Evolutionary conservation across 2,329 filamentous ascomycete species (phyloP).

Genomic region (Cercospora beticola): DNA sequence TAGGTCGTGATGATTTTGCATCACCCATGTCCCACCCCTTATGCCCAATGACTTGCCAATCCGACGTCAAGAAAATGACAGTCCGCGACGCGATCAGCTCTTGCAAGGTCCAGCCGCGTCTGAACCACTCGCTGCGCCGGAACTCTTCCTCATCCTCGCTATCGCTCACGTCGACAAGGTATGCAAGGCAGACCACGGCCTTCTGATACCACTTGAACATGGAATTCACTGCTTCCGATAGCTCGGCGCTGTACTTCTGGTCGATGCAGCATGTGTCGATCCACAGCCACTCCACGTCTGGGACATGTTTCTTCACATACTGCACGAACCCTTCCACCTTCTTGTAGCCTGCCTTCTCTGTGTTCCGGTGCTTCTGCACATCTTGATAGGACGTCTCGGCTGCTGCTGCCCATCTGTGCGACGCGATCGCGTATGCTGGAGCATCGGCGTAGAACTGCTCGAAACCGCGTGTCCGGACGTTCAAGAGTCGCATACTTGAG

Average conservation of each 20-base stretch:
- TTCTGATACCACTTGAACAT: background rate
- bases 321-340: background rate
- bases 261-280: background rate
- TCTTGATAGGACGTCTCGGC: too few species aligned
- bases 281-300: conserved; percentile 28
- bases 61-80: background rate
- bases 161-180: background rate
- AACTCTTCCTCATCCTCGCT: background rate
- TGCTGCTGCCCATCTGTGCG: too few species aligned
- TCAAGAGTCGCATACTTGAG: background rate
- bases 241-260: background rate
- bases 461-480: background rate
- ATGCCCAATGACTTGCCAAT: background rate
- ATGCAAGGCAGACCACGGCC: background rate
- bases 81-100: background rate
- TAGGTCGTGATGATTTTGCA: background rate
- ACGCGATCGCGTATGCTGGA: background rate
- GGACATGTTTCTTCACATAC: background rate
- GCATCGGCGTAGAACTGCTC: background rate
- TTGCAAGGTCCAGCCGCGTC: background rate
- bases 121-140: background rate
- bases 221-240: background rate
- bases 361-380: too few species aligned
- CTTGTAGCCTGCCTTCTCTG: background rate
- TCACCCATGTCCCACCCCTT: background rate